A percentile compares a stretch with the other conserved stretches of the same genome.
Conservation (phyloP, 352 stramenopile species). For the Phytopythium helicoides region DNA sequence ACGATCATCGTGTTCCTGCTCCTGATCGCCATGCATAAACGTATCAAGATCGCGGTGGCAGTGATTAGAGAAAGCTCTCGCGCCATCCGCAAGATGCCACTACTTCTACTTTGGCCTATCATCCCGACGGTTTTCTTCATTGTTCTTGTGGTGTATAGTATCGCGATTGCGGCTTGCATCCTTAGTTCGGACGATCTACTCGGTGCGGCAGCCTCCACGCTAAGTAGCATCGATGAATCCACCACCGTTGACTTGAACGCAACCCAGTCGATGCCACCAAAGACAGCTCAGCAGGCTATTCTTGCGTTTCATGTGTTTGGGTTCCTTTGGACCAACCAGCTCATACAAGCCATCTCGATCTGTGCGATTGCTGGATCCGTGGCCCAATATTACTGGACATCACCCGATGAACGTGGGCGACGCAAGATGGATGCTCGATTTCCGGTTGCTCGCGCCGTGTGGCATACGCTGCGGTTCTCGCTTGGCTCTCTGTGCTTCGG, state of each 20-base stretch:
- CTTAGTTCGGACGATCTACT: conserved; percentile 55
- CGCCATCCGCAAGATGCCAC: conserved; percentile 51
- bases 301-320: conserved; percentile 91
- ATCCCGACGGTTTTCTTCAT: conserved; percentile 56
- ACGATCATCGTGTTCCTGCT: conserved; percentile 52
- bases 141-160: conserved; percentile 51
- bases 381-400: conserved; percentile 92
- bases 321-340: conserved; percentile 96
- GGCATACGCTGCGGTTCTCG: conserved; percentile 86
- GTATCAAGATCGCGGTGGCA: conserved; percentile 62
- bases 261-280: conserved; percentile 29
- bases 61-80: conserved; percentile 72
- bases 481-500: conserved; percentile 96
- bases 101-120: conserved; percentile 63
- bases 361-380: conserved; percentile 92
- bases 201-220: background rate
- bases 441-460: conserved; percentile 57
- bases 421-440: conserved; percentile 51
- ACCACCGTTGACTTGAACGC: conserved; percentile 19
- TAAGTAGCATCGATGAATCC: conserved; percentile 1
- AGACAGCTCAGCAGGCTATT: conserved; percentile 50
- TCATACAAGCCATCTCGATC: conserved; percentile 94
- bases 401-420: conserved; percentile 21
- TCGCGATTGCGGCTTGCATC: conserved; percentile 53
- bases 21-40: conserved; percentile 65